Evolutionary conservation across 2,329 filamentous ascomycete species (phyloP), one percentile per base, ranked within the genome.

Genomic region (Diaporthe aspalathi): DNA sequence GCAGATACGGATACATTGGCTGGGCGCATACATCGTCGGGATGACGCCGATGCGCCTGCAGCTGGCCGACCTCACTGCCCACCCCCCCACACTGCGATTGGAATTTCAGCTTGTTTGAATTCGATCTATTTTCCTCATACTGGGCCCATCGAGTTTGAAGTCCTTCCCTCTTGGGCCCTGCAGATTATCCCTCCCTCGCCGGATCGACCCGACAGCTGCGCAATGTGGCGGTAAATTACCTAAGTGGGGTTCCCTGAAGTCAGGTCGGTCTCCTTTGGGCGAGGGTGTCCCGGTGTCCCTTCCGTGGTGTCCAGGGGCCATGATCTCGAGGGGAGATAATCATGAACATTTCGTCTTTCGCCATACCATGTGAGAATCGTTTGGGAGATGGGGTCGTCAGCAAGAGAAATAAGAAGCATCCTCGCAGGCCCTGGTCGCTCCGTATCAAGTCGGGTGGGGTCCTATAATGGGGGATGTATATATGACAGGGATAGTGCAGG

Each of bases 1-100:
- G 66, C 66, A 68, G 53, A 68, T 68, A 68, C 66, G 53, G 53
- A 68, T 49, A 60, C 53, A 49, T 63, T 63, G 29, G 43, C 43
- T 35, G 57, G 27, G 43, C 57, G 54, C 66, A 60, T 40, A 38
- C 66, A 60, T 50, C 35, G 32, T 49, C 5, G 40, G 43, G 40
- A 47, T 35, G 32, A 22, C 40, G n/a, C 57, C 43, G 43, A 47
- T 47, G 40, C 40, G 20, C 57, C 35, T 24, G 60, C 60, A 49
- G 60, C 29, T 63, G 43, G 17, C 43, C n/a, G 43, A 49, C 60
- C 40, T 49, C 60, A 63, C 20, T n/a, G 38, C 56, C 38, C 24
- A 45, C 57, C 20, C 24, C 40, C 40, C 43, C 43, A 35, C 45
- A 63, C 43, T 47, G 27, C 14, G 22, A 49, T 32, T 63, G 60